Base-by-base conservation (phyloP, 2,329 filamentous ascomycete species). In the Sclerotinia sclerotiorum region DNA sequence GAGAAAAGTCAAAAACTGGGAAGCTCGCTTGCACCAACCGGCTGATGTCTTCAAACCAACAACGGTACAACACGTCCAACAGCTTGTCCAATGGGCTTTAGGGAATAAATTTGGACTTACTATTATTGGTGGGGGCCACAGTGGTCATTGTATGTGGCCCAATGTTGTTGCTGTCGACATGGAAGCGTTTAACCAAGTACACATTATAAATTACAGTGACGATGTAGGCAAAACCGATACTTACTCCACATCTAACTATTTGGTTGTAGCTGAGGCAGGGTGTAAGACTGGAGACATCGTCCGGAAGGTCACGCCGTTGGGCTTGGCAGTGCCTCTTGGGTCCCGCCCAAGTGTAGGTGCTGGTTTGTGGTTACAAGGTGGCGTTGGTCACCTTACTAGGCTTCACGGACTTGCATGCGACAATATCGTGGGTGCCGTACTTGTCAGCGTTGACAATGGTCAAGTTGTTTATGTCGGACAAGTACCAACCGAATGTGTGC, bases 351-450 rank as follows among this genome's bases (percentile, higher is more conserved):
- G 86, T 71, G 86, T 90, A 35, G 87, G 88, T 3, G 83, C 85
- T 0, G 88, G 88, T 0, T 72, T 87, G 19, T 89, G 86, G 85
- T 79, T 90, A 58, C 87, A 90, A 79, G 88, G 88, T 52, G 87
- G 87, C 65, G 87, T 90, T 61, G 87, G 87, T 2, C 71, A 73
- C 55, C 64, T 74, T 15, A 60, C 69, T 48, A 70, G 73, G 64
- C 49, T 73, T 11, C 76, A 87, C 70, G 87, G 87, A 1, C 84
- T 90, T 17, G 70, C 85, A 3, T 88, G 85, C 71, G 87, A 90
- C 71, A 75, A 82, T 56, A 84, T 90, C 57, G 75, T 88, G n/a
- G 87, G 87, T 70, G 87, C 84, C 27, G 81, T 89, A 2, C 17
- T 89, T 35, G 82, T 89, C 75, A 83, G 82, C 71, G 81, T 85